Evolutionary conservation across 441 rosid genomes (phyloP).

Genomic region (Hura crepitans): DNA sequence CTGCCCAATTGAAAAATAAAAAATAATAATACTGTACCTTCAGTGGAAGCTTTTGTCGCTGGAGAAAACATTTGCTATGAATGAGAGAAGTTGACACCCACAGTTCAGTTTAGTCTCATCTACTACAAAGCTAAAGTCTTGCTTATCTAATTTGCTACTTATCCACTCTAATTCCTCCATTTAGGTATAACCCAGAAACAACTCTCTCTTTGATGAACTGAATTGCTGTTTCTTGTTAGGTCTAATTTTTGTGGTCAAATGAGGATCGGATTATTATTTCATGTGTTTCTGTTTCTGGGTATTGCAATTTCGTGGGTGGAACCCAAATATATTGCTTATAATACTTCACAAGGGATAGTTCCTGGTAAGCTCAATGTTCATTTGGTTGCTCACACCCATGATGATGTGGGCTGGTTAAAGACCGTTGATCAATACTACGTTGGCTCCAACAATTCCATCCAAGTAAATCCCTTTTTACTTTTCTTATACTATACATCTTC

Average conservation of each 20-base stretch:
- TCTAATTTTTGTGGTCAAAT: conserved; percentile 8
- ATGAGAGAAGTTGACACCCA: neutral
- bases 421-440: conserved; percentile 98
- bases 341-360: conserved; percentile 76
- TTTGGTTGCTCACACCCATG: conserved; percentile 92
- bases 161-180: neutral
- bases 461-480: conserved; percentile 38
- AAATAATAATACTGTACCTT: too few relatives aligned
- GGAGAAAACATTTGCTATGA: neutral
- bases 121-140: neutral
- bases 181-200: neutral
- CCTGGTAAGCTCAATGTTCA: conserved; percentile 89
- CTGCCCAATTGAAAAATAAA: neutral
- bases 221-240: conserved; percentile 9
- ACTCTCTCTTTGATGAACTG: neutral
- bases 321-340: conserved; percentile 68
- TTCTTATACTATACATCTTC: neutral
- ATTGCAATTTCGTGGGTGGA: conserved; percentile 39
- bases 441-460: conserved; percentile 97
- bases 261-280: conserved; percentile 17
- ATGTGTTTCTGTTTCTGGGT: conserved; percentile 33
- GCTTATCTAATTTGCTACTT: neutral
- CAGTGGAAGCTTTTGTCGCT: neutral
- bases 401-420: conserved; percentile 98
- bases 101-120: neutral